Evolutionary conservation across 2,329 filamentous ascomycete species (phyloP).

Genomic region (Ceratocystis huliohia): DNA sequence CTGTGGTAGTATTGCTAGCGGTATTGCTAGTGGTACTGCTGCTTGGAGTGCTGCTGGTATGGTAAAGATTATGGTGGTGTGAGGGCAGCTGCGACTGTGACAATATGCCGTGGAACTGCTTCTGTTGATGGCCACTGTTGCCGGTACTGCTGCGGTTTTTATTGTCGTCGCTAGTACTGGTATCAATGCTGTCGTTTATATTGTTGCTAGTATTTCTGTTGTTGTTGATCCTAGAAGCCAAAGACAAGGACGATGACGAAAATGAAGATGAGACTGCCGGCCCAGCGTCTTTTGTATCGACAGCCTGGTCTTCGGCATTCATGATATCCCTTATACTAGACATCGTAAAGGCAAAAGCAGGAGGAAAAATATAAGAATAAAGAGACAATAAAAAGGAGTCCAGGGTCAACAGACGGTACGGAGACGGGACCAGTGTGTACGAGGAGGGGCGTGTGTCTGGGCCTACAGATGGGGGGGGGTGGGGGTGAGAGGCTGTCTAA

Average conservation of each 20-base stretch:
- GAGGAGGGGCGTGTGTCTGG: background rate
- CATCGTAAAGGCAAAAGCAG: constrained; percentile 11
- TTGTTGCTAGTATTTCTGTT: constrained; percentile 6
- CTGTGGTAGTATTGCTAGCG: background rate
- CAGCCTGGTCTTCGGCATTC: constrained; percentile 18
- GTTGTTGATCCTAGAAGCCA: constrained; percentile 10
- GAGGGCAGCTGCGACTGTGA: too few relatives aligned
- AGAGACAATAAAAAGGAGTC: too few relatives aligned
- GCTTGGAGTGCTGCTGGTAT: too few relatives aligned
- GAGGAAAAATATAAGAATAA: background rate
- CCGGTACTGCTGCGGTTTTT: too few relatives aligned
- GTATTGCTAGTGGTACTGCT: background rate
- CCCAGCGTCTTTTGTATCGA: constrained; percentile 17
- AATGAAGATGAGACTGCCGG: constrained; percentile 11
- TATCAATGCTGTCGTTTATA: background rate
- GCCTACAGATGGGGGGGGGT: too few relatives aligned
- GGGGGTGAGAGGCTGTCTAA: too few relatives aligned
- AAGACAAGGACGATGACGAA: constrained; percentile 11
- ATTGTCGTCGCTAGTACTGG: too few relatives aligned
- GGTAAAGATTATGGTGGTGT: too few relatives aligned
- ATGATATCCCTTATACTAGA: constrained; percentile 20
- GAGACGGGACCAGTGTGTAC: background rate
- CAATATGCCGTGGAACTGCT: too few relatives aligned
- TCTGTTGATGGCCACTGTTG: too few relatives aligned
- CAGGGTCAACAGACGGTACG: background rate